phyloP scores from a whole-genome alignment of 352 stramenopile species.

The Phytophthora foliorum region DNA sequence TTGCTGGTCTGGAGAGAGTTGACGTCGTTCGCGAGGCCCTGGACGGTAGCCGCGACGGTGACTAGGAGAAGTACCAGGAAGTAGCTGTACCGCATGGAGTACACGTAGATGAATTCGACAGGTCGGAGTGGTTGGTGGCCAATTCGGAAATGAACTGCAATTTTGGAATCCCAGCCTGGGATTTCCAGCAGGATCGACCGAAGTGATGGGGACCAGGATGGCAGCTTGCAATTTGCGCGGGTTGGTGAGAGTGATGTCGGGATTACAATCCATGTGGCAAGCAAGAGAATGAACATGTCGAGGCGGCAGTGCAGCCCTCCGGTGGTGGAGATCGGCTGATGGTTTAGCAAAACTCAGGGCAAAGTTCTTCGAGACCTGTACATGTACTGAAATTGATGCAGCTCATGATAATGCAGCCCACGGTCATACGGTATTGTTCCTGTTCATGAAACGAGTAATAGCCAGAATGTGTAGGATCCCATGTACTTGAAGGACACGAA shows the following conservation, averaged over 20 bases:
- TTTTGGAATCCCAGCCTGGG: not conserved
- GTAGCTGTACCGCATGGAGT: not conserved
- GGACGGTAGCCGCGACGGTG: conserved; percentile 1
- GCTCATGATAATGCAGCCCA: not conserved
- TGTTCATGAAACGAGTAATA: not conserved
- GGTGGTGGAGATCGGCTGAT: not conserved
- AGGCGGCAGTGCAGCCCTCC: not conserved
- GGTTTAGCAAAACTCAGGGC: not conserved
- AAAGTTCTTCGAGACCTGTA: not conserved
- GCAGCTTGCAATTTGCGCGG: not conserved
- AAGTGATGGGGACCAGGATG: not conserved
- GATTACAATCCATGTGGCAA: conserved; percentile 2
- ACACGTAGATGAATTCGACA: not conserved
- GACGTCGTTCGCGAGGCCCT: not conserved
- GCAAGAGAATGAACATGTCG: not conserved
- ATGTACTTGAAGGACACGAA: not conserved
- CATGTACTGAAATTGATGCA: not conserved
- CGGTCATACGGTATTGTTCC: not conserved
- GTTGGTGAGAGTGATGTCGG: not conserved
- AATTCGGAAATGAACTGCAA: not conserved
- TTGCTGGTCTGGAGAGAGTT: not conserved
- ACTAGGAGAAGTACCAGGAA: conserved; percentile 20
- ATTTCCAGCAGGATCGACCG: not conserved
- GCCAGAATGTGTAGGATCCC: not conserved
- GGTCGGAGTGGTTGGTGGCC: not conserved